phyloP scores from a whole-genome alignment of 2,329 filamentous ascomycete species.

The Fusarium domesticum region DNA sequence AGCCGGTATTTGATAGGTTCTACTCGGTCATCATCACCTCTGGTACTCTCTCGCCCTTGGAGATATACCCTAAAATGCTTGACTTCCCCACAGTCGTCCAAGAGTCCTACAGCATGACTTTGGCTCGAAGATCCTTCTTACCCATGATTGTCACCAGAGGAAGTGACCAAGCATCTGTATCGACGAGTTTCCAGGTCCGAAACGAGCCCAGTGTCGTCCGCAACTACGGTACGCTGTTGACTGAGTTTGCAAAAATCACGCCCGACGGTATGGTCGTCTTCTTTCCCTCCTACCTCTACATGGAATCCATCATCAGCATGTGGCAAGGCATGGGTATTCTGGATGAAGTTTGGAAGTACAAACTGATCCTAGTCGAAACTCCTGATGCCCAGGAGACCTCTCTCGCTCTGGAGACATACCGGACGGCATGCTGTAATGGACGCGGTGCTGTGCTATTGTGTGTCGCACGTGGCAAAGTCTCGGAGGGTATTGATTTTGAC shows the following conservation, averaged over 20 bases:
- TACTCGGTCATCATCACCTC: slow-evolving; percentile 98
- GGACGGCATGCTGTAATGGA: slow-evolving; percentile 95
- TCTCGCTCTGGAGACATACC: slow-evolving; percentile 90
- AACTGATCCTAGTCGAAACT: slow-evolving; percentile 95
- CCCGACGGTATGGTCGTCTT: slow-evolving; percentile 99
- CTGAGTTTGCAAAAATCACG: slow-evolving; percentile 93
- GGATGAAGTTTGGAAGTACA: slow-evolving; percentile 98
- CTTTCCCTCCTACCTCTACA: slow-evolving; percentile 97
- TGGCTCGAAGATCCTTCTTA: slow-evolving; percentile 90
- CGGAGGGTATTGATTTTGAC: slow-evolving; percentile 98
- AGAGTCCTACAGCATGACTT: slow-evolving; percentile 96
- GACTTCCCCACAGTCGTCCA: slow-evolving; percentile 89
- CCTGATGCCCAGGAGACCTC: slow-evolving; percentile 97
- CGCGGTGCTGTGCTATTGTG: slow-evolving; percentile 90
- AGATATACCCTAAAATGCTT: slow-evolving; percentile 99
- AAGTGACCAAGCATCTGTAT: slow-evolving; percentile 89
- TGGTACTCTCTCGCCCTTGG: slow-evolving; percentile 90
- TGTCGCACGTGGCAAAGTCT: slow-evolving; percentile 95
- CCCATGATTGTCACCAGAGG: slow-evolving; percentile 97
- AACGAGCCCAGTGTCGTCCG: slow-evolving; percentile 96
- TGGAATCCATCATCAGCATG: slow-evolving; percentile 98
- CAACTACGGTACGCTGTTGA: slow-evolving; percentile 90
- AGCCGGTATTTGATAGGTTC: slow-evolving; percentile 95
- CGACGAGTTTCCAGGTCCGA: slow-evolving; percentile 89
- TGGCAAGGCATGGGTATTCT: slow-evolving; percentile 99